Evolutionary conservation across 768 basidiomycete genomes (phyloP).

Genomic region (Crucibulum laeve): DNA sequence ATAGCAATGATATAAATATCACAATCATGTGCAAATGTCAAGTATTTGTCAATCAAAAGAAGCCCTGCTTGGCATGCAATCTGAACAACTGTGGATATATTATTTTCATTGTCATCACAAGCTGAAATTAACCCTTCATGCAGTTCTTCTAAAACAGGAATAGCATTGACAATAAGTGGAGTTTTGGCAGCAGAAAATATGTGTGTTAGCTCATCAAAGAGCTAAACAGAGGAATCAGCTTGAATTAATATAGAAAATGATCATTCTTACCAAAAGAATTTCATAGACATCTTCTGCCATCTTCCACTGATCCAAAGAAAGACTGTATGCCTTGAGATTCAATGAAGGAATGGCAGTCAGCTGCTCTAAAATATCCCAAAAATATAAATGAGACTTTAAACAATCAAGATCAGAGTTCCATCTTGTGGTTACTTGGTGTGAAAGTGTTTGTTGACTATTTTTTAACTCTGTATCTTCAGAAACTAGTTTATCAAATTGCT

Average conservation of each 20-base stretch:
- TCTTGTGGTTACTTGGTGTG: constrained; percentile 18
- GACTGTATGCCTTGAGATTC: constrained; percentile 13
- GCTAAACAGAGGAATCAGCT: constrained; percentile 7
- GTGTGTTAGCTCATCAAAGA: constrained; percentile 17
- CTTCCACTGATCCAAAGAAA: constrained; percentile 18
- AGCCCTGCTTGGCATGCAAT: constrained; percentile 15
- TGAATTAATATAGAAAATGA: neutral
- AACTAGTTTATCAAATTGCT: constrained; percentile 19
- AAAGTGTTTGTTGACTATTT: constrained; percentile 12
- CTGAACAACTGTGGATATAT: constrained; percentile 10
- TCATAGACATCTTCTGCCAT: constrained; percentile 18
- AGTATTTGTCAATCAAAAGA: constrained; percentile 13
- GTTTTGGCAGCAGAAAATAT: constrained; percentile 19
- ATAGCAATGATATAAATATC: constrained; percentile 14
- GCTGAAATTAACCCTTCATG: constrained; percentile 11
- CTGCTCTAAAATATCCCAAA: constrained; percentile 15
- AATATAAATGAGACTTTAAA: constrained; percentile 18
- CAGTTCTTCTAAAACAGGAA: too few species aligned
- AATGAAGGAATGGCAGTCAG: constrained; percentile 11
- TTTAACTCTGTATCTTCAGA: constrained; percentile 5
- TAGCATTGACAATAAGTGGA: too few species aligned
- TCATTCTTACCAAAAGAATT: constrained; percentile 15
- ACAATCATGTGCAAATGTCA: constrained; percentile 7
- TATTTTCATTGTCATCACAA: constrained; percentile 9
- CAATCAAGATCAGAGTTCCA: constrained; percentile 26